A percentile compares a stretch with the other conserved stretches of the same genome.
phyloP scores from a whole-genome alignment of 148 eudicot species.

The Gaultheria prostrata region DNA sequence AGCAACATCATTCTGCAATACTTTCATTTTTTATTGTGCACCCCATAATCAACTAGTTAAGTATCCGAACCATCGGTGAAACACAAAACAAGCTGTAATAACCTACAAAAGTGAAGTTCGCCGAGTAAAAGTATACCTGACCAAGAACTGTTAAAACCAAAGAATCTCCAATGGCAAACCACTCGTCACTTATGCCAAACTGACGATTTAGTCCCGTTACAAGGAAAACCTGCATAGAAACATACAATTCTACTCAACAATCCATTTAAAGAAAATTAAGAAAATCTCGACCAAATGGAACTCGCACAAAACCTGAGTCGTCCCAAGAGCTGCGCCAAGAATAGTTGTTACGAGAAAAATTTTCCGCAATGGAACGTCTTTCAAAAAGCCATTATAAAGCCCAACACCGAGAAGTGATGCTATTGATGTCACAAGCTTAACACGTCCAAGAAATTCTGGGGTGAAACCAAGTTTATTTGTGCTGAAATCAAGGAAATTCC shows the following conservation, averaged over 20 bases:
- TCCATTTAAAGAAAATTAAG: background rate
- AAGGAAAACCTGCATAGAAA: slow-evolving; percentile 63
- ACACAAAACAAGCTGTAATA: background rate
- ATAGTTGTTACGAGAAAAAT: slow-evolving; percentile 78
- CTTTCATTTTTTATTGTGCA: too few species aligned
- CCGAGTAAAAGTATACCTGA: slow-evolving; percentile 45
- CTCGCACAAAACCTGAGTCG: slow-evolving; percentile 70
- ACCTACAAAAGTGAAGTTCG: background rate
- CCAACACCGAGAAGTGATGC: slow-evolving; percentile 97
- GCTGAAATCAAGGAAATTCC: slow-evolving; percentile 41
- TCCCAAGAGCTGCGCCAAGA: slow-evolving; percentile 78
- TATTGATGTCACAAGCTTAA: slow-evolving; percentile 88
- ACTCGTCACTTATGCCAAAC: slow-evolving; percentile 90
- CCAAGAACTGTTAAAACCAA: slow-evolving; percentile 87
- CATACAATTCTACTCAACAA: slow-evolving; percentile 8
- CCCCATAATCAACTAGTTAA: background rate
- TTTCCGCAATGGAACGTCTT: slow-evolving; percentile 65
- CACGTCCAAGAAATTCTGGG: slow-evolving; percentile 97
- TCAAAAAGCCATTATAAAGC: slow-evolving; percentile 86
- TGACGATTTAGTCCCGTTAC: slow-evolving; percentile 87
- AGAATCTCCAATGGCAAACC: slow-evolving; percentile 98
- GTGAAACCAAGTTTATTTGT: slow-evolving; percentile 92
- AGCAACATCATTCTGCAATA: background rate
- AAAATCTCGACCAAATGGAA: background rate
- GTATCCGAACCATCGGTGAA: background rate